These are phyloP conservation scores for Naganishia albida DNA, from an alignment of 1,284 basidiomycete genomes.

Conservation along the genomic window DNA sequence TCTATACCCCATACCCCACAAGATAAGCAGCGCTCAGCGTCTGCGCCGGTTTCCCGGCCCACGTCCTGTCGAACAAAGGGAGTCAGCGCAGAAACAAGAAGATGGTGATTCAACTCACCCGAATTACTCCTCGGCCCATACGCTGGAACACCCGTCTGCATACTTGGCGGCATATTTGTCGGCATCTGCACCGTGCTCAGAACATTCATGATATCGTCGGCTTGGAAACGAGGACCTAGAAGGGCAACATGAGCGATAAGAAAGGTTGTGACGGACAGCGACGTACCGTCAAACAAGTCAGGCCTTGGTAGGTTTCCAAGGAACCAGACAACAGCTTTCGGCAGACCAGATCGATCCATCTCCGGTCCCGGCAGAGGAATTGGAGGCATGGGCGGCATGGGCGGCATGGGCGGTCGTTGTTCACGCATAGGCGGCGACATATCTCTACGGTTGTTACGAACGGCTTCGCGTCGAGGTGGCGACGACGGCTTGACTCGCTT, in stretches of 20 bases:
- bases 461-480: conserved; percentile 33
- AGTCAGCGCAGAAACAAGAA: background rate
- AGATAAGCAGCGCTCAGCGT: background rate
- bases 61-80: background rate
- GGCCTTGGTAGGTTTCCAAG: conserved; percentile 72
- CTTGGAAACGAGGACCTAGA: conserved; percentile 78
- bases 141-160: background rate
- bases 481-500: conserved; percentile 35
- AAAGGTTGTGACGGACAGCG: conserved; percentile 24
- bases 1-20: background rate
- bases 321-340: conserved; percentile 76
- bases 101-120: background rate
- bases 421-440: conserved; percentile 54
- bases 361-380: conserved; percentile 47
- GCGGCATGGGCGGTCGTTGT: conserved; percentile 57
- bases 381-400: too few species aligned
- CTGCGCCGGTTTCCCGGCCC: conserved; percentile 17
- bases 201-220: conserved; percentile 79
- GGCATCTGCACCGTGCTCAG: conserved; percentile 42
- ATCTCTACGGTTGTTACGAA: conserved; percentile 46
- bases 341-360: conserved; percentile 60
- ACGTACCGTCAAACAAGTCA: conserved; percentile 75
- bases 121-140: conserved; percentile 17
- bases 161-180: conserved; percentile 1
- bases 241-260: background rate